phyloP scores from a whole-genome alignment of 768 basidiomycete genomes.

The Lyophyllum semitale region DNA sequence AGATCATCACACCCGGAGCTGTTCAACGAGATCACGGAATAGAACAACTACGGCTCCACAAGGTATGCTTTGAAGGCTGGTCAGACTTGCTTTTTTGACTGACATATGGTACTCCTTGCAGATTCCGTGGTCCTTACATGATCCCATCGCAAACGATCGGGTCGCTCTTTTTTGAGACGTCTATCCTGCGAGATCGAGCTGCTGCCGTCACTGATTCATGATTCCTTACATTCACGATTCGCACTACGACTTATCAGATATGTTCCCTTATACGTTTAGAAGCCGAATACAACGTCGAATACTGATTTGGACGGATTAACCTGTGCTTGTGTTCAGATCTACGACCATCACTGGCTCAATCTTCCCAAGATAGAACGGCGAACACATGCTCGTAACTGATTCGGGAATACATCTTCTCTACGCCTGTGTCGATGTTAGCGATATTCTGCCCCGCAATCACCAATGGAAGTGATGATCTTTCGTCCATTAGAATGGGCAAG shows the following conservation, averaged over 20 bases:
- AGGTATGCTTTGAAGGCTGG: constrained; percentile 45
- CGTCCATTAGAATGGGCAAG: constrained; percentile 62
- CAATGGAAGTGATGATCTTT: constrained; percentile 65
- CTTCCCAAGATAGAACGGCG: neutral
- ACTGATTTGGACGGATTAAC: neutral
- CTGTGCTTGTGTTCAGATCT: neutral
- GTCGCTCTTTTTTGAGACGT: constrained; percentile 77
- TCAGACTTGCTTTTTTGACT: too few relatives aligned
- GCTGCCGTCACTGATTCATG: constrained; percentile 44
- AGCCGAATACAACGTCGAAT: neutral
- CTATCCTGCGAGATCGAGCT: constrained; percentile 75
- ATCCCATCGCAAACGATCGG: constrained; percentile 83
- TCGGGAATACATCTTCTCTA: neutral
- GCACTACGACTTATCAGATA: neutral
- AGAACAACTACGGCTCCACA: constrained; percentile 96
- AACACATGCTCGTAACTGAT: neutral
- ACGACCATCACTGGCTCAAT: neutral
- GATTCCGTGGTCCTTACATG: constrained; percentile 92
- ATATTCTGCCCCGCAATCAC: constrained; percentile 87
- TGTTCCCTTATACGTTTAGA: neutral
- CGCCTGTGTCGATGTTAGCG: constrained; percentile 47
- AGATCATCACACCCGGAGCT: constrained; percentile 62
- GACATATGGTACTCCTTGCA: constrained; percentile 24
- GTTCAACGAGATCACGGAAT: constrained; percentile 78
- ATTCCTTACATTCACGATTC: neutral